Evolutionary conservation across 257 asterid species (phyloP), one percentile per base, ranked within the genome.

Genomic region (Solanum piurae): DNA sequence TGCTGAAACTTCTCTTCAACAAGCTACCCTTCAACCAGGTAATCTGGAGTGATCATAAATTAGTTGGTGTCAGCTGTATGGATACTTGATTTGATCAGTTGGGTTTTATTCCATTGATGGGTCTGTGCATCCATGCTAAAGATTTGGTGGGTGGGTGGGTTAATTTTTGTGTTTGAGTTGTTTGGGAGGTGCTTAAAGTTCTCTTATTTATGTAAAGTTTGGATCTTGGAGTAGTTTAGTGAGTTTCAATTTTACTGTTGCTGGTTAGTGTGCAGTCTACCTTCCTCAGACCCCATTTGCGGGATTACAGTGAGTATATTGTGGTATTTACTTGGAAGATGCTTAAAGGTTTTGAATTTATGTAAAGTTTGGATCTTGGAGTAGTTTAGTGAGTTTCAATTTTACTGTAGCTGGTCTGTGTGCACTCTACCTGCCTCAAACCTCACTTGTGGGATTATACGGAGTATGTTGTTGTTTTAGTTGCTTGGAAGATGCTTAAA

Each of bases 11-110:
- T 96, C 99, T 37, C 96, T 97, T 20, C 94, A 91, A 29, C 99
- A 95, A 91, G 98, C 98, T n/a, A 91, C 98, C n/a, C 93, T 93
- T 88, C 99, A 94, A 88, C 91, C 98, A 84, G 98, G 98, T 94
- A 85, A 29, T 46, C 29, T n/a, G 38, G 84, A 38, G 27, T 23
- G 36, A 76, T 40, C 84, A 2, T 27, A 12, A 76, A 25, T 77
- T 77, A 13, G 38, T 33, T 44, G 84, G 38, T 58, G 66, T 58
- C 66, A 58, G 66, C 25, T 58, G 66, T 58, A 58, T 58, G 66
- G 25, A 58, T 58, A 18, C 66, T 58, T 58, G 11, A 58, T 20
- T 58, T 58, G 66, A 7, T 58, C 66, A 20, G 66, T 58, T 58
- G 25, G 25, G 12, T 58, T 20, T 58, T 58, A 58, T 21, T 58